Evolutionary conservation across 2,329 filamentous ascomycete species (phyloP), one percentile per base, ranked within the genome.

Genomic region (Pseudogymnoascus sp.): DNA sequence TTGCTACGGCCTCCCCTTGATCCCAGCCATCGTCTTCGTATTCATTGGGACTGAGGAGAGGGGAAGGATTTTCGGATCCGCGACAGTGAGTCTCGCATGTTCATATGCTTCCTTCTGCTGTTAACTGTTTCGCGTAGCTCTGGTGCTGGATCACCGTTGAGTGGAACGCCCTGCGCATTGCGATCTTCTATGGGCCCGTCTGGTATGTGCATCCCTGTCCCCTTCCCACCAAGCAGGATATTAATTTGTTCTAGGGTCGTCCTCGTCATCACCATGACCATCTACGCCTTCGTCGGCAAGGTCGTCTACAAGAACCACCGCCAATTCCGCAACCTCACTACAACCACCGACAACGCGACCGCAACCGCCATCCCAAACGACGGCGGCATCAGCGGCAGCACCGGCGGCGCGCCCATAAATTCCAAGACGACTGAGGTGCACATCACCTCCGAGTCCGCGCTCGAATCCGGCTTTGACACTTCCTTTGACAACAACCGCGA

Each of bases 71-170:
- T 75, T 75, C 60, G 78, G 78, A 21, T 77, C 75, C 15, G 71
- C 71, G 4, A 76, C 26, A 33, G 50, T 56, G 29, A 56, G 50
- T 56, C n/a, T 19, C 9, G 5, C 46, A 33, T 33, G 23, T 84
- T 6, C 81, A 83, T 67, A 83, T 82, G 1, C 26, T 33, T 56
- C n/a, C 10, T 33, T 56, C 29, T 5, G 50, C 26, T 19, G n/a
- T 33, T 56, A 33, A 74, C 77, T 46, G 82, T 82, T 81, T 88
- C 68, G 90, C 17, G 26, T 17, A 72, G 71, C 76, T 95, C 35
- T 95, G 90, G 91, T 95, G 90, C 73, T 95, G 90, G 90, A 81
- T 95, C 17, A 78, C 82, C 4, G 73, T 78, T 6, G 75, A 83
- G 3, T 91, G 87, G 82, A 87, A 90, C 60, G 81, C 86, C 64